Evolutionary conservation across 805 yeast genomes (phyloP), one percentile per base, ranked within the genome.

Genomic region (Yamadazyma paraphyllophila): DNA sequence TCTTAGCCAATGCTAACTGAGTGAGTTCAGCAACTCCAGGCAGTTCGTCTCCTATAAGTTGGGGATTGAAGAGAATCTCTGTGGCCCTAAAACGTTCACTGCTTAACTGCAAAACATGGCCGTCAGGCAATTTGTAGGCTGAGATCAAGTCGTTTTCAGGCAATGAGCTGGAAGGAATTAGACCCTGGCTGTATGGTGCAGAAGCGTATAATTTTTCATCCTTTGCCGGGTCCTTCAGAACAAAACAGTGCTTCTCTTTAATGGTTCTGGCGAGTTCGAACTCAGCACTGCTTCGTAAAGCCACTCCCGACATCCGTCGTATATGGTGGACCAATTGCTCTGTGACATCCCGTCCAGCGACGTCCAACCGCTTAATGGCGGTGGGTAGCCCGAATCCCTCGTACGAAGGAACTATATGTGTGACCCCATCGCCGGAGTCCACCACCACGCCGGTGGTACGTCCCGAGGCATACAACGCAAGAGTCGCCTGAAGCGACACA

Each of bases 391-490:
- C 74, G 62, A 88, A 91, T 4, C 98, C 98, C 49, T 89, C 90
- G 63, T 81, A 92, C 0, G 92, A 88, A 0, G 97, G 97, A 2
- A 89, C 96, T 7, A 86, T 75, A 57, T 87, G 91, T 33, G 87
- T 78, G 20, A 89, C 96, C 4, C 97, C 97, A 62, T 91, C 97
- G 4, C 97, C 97, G n/a, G 85, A 78, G 59, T 91, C 97, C 10
- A 92, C 59, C 2, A 88, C 96, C 32, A 88, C 78, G 1, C 97
- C 98, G 0, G 96, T 90, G 7, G 97, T 91, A 53, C 88, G 70
- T 0, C 97, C 98, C 4, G 88, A 77, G 0, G 97, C 90, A 65
- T 92, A 91, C 33, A 91, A 67, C 3, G 96, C 77, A 33, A 91
- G 68, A 9, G 90, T 90, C 0, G 96, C 92, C 53, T 85, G 92